Evolutionary conservation across 129 eudicot genomes (phyloP).

Genomic region (Centrapalus pauciflorus): DNA sequence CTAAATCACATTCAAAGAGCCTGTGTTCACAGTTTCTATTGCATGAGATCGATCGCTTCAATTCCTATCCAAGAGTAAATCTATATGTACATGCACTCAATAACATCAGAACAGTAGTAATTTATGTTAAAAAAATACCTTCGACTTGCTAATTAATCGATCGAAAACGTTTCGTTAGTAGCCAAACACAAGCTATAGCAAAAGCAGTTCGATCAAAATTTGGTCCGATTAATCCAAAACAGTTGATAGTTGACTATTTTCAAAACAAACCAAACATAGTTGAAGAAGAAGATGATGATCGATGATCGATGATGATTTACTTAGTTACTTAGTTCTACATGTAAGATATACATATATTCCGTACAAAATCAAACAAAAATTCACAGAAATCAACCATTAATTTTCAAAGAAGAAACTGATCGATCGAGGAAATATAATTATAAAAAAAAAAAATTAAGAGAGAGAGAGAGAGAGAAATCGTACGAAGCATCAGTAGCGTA

Average conservation of each 20-base stretch:
- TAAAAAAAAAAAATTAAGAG: neutral
- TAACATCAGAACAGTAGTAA: neutral
- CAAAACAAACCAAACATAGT: neutral
- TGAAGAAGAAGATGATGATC: neutral
- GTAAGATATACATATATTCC: neutral
- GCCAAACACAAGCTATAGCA: neutral
- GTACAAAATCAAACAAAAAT: neutral
- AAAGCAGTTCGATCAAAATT: neutral
- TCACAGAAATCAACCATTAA: neutral
- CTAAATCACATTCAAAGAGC: neutral
- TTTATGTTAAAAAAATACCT: neutral
- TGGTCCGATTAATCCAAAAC: neutral
- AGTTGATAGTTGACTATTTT: slow-evolving; percentile 1
- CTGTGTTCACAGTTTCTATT: neutral
- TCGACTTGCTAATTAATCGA: neutral
- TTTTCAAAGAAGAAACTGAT: neutral
- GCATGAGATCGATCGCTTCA: too few relatives aligned
- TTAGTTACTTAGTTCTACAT: too few relatives aligned
- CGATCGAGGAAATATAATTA: too few relatives aligned
- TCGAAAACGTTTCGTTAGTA: neutral
- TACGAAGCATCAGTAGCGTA: slow-evolving; percentile 30
- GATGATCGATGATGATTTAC: neutral
- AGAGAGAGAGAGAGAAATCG: slow-evolving; percentile 4
- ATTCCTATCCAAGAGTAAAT: too few relatives aligned
- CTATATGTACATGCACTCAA: neutral